These are phyloP conservation scores for Microbotryum silenes-acaulis DNA, from an alignment of 1,284 basidiomycete species.

Conservation along the genomic window DNA sequence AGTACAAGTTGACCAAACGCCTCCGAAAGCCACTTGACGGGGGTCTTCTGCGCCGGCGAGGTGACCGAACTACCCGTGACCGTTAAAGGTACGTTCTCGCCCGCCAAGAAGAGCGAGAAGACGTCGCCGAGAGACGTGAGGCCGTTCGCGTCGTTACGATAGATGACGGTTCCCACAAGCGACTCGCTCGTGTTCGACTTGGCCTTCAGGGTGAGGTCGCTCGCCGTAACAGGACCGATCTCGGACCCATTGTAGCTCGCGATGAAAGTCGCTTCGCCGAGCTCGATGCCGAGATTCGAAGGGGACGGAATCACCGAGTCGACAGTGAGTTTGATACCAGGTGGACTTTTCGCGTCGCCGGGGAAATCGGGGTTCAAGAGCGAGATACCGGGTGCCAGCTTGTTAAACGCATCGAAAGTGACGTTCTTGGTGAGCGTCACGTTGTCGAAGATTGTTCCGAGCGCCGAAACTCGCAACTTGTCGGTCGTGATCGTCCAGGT, in stretches of 20 bases:
- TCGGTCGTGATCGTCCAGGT: constrained; percentile 62
- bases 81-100: constrained; percentile 54
- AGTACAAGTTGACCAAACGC: constrained; percentile 63
- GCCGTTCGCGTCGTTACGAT: constrained; percentile 41
- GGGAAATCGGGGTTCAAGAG: constrained; percentile 49
- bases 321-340: constrained; percentile 62
- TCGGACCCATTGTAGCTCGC: constrained; percentile 51
- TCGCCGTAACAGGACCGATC: constrained; percentile 30
- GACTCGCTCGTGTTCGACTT: constrained; percentile 49
- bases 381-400: constrained; percentile 40
- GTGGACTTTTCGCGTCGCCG: constrained; percentile 40
- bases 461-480: constrained; percentile 55
- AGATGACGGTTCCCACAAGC: constrained; percentile 57
- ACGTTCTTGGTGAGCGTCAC: constrained; percentile 58
- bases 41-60: constrained; percentile 40
- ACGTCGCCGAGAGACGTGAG: constrained; percentile 49
- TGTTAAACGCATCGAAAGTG: constrained; percentile 44
- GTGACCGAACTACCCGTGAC: constrained; percentile 58
- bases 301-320: constrained; percentile 60
- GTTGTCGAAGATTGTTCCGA: constrained; percentile 62
- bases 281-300: constrained; percentile 60
- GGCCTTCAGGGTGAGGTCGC: constrained; percentile 51
- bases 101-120: constrained; percentile 61
- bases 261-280: constrained; percentile 62
- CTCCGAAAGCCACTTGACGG: constrained; percentile 60